These are phyloP conservation scores for Moesziomyces parantarcticus DNA, from an alignment of 1,284 basidiomycete genomes.

Conservation along the genomic window DNA sequence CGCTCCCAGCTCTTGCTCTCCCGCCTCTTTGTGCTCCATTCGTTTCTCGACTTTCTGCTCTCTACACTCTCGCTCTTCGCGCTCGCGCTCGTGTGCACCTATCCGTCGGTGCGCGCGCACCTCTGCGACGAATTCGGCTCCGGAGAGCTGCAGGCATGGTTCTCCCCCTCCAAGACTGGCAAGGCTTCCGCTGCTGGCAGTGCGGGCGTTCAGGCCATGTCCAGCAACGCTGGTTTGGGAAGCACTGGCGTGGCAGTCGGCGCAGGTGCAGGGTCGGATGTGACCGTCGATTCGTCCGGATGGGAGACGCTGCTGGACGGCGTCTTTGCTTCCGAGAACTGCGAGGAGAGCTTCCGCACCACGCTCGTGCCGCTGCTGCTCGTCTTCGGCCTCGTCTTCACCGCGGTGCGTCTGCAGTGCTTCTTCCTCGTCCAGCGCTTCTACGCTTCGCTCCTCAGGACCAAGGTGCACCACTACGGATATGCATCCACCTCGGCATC, in stretches of 20 bases:
- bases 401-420: constrained; percentile 44
- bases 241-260: neutral
- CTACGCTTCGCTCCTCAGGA: constrained; percentile 24
- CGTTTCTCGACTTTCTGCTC: constrained; percentile 56
- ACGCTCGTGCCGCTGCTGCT: constrained; percentile 44
- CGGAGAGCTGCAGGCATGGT: constrained; percentile 32
- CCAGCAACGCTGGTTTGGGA: neutral
- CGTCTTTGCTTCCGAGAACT: constrained; percentile 47
- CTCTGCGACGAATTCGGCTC: constrained; percentile 54
- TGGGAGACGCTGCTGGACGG: constrained; percentile 51
- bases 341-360: constrained; percentile 51
- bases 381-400: constrained; percentile 38
- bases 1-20: constrained; percentile 44
- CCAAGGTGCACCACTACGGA: constrained; percentile 34
- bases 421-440: constrained; percentile 47
- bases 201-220: neutral
- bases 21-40: constrained; percentile 53
- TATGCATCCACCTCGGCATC: constrained; percentile 10
- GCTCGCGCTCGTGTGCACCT: constrained; percentile 48
- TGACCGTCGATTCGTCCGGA: constrained; percentile 24
- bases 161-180: constrained; percentile 9
- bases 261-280: constrained; percentile 6
- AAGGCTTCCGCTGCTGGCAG: neutral
- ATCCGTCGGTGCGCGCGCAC: constrained; percentile 44
- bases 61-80: constrained; percentile 52